Conservation (phyloP, 306 rosid species). For the Sicyos baderoa region DNA sequence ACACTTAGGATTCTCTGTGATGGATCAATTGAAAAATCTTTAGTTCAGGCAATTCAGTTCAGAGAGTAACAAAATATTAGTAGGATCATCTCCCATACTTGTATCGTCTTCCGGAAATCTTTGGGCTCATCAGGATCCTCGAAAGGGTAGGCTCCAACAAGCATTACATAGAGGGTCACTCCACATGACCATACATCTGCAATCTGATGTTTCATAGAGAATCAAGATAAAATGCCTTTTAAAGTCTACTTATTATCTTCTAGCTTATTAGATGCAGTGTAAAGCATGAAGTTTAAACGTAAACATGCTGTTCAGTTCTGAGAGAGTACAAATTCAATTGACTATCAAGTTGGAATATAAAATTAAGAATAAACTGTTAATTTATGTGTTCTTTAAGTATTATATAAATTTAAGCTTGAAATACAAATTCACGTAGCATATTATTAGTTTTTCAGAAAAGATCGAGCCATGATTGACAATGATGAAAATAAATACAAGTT, state of each 20-base stretch:
- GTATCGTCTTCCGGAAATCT: constrained; percentile 84
- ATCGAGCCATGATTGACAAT: neutral
- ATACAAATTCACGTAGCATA: neutral
- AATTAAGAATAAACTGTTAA: neutral
- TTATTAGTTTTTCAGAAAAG: neutral
- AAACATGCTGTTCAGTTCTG: neutral
- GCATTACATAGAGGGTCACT: constrained; percentile 86
- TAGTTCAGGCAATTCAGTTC: constrained; percentile 21
- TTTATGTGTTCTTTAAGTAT: neutral
- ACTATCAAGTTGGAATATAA: neutral
- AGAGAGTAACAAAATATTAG: constrained; percentile 18
- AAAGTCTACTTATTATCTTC: neutral
- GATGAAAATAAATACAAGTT: neutral
- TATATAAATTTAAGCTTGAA: neutral
- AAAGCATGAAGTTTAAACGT: neutral
- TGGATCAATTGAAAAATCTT: constrained; percentile 26
- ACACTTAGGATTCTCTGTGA: constrained; percentile 71
- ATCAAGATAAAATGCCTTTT: constrained; percentile 7
- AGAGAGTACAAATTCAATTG: constrained; percentile 2
- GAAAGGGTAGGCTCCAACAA: constrained; percentile 82
- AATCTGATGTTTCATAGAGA: constrained; percentile 37
- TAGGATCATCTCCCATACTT: constrained; percentile 35
- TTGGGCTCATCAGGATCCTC: constrained; percentile 85
- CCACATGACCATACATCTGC: constrained; percentile 99
- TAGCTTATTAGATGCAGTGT: neutral